These are phyloP conservation scores for Colletotrichum filicis DNA, from an alignment of 2,329 filamentous ascomycete genomes.

Conservation along the genomic window DNA sequence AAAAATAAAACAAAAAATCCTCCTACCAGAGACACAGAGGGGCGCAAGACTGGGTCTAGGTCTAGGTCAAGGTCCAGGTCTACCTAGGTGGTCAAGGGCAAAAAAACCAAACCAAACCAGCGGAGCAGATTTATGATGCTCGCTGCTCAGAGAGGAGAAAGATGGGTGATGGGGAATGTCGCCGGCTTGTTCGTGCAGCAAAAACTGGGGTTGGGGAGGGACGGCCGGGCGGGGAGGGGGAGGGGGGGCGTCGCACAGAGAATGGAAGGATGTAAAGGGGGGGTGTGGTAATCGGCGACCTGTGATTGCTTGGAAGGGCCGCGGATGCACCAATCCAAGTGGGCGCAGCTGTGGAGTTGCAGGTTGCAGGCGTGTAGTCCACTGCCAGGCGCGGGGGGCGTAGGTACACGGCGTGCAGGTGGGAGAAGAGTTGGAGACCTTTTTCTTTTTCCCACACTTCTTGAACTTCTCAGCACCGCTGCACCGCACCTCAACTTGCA, in stretches of 20 bases:
- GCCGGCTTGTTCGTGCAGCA: constrained; percentile 28
- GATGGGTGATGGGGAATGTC: constrained; percentile 27
- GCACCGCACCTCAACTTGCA: too few relatives aligned
- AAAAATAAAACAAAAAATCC: background rate
- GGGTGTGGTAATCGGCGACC: constrained; percentile 16
- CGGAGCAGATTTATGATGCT: constrained; percentile 31
- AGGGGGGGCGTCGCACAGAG: background rate
- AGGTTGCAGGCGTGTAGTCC: background rate
- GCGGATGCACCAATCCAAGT: background rate
- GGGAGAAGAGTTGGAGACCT: background rate
- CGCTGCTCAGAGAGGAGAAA: constrained; percentile 10
- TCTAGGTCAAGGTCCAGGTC: background rate
- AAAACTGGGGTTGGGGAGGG: constrained; percentile 33
- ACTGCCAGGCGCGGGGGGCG: background rate
- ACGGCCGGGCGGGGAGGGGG: constrained; percentile 24
- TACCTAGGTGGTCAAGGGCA: background rate
- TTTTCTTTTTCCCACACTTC: background rate
- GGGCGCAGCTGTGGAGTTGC: background rate
- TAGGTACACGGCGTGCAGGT: background rate
- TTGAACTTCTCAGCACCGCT: background rate
- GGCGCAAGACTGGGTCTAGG: background rate
- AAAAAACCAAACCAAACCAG: constrained; percentile 19
- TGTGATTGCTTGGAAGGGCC: constrained; percentile 23
- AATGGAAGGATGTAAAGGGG: background rate
- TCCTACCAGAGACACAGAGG: constrained; percentile 4